Evolutionary conservation across 2,329 filamentous ascomycete species (phyloP).

Genomic region (Aspergillus costaricaensis): DNA sequence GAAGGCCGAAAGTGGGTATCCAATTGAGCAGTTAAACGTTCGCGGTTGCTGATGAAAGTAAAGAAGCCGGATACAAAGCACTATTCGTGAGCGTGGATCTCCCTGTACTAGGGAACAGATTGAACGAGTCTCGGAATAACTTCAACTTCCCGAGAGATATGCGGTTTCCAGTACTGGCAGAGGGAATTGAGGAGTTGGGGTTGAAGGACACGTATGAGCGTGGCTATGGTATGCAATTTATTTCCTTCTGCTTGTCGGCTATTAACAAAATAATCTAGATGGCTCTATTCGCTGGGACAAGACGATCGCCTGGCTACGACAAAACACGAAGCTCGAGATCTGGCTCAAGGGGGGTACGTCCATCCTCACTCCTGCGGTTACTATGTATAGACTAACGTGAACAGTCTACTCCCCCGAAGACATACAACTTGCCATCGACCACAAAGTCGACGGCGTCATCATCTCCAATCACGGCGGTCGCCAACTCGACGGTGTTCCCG

Average conservation of each 20-base stretch:
- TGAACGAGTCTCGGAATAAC: slow-evolving; percentile 54
- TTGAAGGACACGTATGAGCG: neutral
- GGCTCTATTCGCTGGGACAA: slow-evolving; percentile 47
- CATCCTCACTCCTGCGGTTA: slow-evolving; percentile 14
- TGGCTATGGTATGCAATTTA: neutral
- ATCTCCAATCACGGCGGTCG: slow-evolving; percentile 39
- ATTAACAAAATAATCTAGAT: slow-evolving; percentile 22
- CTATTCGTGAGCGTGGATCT: slow-evolving; percentile 56
- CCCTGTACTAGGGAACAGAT: slow-evolving; percentile 52
- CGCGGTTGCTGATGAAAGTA: neutral
- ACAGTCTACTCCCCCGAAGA: slow-evolving; percentile 30
- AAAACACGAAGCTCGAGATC: slow-evolving; percentile 47
- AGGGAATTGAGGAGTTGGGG: slow-evolving; percentile 1
- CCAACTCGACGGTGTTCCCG: slow-evolving; percentile 34
- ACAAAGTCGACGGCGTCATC: slow-evolving; percentile 33
- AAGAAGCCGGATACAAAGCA: slow-evolving; percentile 51
- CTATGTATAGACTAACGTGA: neutral
- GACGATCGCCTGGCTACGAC: slow-evolving; percentile 50
- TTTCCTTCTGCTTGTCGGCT: neutral
- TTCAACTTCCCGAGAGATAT: slow-evolving; percentile 49
- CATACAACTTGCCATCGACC: slow-evolving; percentile 30
- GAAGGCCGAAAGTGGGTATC: neutral
- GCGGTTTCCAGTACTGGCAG: slow-evolving; percentile 42
- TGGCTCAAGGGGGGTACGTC: slow-evolving; percentile 21
- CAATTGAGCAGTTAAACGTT: too few relatives aligned